These are phyloP conservation scores for Oidium heveae DNA, from an alignment of 2,329 filamentous ascomycete species.

Conservation along the genomic window DNA sequence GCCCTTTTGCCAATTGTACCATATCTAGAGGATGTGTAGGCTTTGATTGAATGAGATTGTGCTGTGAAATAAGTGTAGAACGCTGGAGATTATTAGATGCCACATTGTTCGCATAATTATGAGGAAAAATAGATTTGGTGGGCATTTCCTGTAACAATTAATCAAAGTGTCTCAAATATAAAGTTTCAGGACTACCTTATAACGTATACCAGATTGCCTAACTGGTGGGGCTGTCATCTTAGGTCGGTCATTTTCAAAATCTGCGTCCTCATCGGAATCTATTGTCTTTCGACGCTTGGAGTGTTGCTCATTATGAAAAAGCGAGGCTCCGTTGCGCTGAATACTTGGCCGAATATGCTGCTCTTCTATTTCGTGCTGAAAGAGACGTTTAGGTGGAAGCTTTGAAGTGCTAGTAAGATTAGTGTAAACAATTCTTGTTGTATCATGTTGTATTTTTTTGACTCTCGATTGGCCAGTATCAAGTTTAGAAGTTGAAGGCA, in stretches of 20 bases:
- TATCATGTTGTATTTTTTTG: background rate
- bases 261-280: slow-evolving; percentile 43
- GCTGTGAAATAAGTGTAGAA: slow-evolving; percentile 38
- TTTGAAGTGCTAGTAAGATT: slow-evolving; percentile 23
- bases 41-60: slow-evolving; percentile 34
- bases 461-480: slow-evolving; percentile 3
- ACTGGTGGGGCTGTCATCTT: slow-evolving; percentile 64
- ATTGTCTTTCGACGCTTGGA: slow-evolving; percentile 59
- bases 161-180: slow-evolving; percentile 4
- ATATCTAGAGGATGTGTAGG: slow-evolving; percentile 51
- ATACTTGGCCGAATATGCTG: slow-evolving; percentile 18
- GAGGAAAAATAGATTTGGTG: slow-evolving; percentile 32
- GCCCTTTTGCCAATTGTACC: slow-evolving; percentile 67
- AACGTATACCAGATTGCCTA: slow-evolving; percentile 45
- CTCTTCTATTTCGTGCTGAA: slow-evolving; percentile 38
- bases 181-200: slow-evolving; percentile 10
- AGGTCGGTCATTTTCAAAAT: slow-evolving; percentile 30
- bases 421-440: slow-evolving; percentile 19
- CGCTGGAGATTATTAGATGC: slow-evolving; percentile 21
- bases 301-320: slow-evolving; percentile 34
- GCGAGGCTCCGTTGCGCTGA: slow-evolving; percentile 31
- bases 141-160: slow-evolving; percentile 28
- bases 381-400: slow-evolving; percentile 46
- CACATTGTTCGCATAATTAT: slow-evolving; percentile 34
- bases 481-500: slow-evolving; percentile 2